Conservation (phyloP, 2,329 filamentous ascomycete genomes). For the Phoma herbarum region DNA sequence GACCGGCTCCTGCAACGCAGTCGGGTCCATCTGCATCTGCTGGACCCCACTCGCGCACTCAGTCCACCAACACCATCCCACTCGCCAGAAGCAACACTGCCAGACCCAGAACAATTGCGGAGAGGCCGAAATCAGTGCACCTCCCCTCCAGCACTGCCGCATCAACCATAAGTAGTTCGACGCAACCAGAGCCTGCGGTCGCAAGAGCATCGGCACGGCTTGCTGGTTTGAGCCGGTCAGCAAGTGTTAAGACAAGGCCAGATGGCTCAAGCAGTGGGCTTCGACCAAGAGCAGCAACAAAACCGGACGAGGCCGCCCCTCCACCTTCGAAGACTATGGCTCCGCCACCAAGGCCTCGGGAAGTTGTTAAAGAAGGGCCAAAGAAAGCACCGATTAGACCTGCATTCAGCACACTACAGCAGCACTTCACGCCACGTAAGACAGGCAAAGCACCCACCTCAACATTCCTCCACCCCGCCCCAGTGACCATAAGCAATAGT, state of each 20-base stretch:
- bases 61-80: conserved; percentile 35
- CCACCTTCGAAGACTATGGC: not conserved
- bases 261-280: conserved; percentile 23
- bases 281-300: conserved; percentile 18
- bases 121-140: conserved; percentile 40
- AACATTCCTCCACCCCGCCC: conserved; percentile 46
- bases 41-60: conserved; percentile 36
- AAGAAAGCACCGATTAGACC: conserved; percentile 37
- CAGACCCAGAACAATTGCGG: conserved; percentile 25
- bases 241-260: conserved; percentile 33
- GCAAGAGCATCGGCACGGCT: conserved; percentile 34
- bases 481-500: conserved; percentile 27
- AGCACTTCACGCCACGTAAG: conserved; percentile 53
- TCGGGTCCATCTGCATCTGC: conserved; percentile 20
- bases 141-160: conserved; percentile 21
- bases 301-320: conserved; percentile 22
- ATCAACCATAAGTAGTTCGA: conserved; percentile 18
- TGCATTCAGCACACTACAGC: conserved; percentile 51
- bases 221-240: conserved; percentile 38
- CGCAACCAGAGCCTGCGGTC: conserved; percentile 20
- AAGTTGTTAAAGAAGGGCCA: conserved; percentile 32
- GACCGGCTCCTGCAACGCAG: conserved; percentile 33
- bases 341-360: conserved; percentile 27
- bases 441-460: conserved; percentile 47
- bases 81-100: conserved; percentile 24